Evolutionary conservation across 768 basidiomycete genomes (phyloP), one percentile per base, ranked within the genome.

Genomic region (Neoboletus brunneissimus): DNA sequence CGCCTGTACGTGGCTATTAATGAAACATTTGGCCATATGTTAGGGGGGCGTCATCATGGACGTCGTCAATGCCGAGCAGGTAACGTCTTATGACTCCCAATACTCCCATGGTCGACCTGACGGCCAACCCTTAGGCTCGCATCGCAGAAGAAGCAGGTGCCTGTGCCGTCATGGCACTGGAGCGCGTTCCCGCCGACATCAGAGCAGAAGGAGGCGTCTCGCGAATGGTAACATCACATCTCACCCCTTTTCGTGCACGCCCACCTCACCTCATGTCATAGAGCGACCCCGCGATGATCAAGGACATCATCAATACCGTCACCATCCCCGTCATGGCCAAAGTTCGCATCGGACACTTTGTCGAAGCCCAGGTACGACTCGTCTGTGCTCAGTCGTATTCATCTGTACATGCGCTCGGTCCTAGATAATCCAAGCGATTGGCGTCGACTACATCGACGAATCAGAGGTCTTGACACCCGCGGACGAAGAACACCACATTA

Each of bases 131-230:
- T 18, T 61, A 95, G 88, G 96, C 96, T 56, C 89, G 90, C 58
- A 94, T 98, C 64, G 96, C 96, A 44, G 96, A 98, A 69, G 93
- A 94, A 69, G 96, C 96, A 10, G 96, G 96, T 45, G 96, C 96
- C 8, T 94, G 92, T 69, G 96, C 96, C 56, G 96, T 99, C 59
- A 98, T 99, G 96, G 93, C 93, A 5, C 82, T 95, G 32, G 93
- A 97, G 73, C 81, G 94, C 55, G 92, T 99, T 4, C 96, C 96
- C 11, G 94, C 95, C 13, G 94, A 98, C 69, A 98, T 99, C 67
- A 83, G 96, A 58, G 81, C 81, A 18, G 79, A 91, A 70, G 96
- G 96, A 32, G 96, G 96, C 56, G 96, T 99, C 52, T 93, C 96
- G 0, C 81, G 96, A 58, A 99, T 99, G 96, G 94, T 92, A 64